Evolutionary conservation across 176 grass and related monocot species (phyloP).

Genomic region (Panicum miliaceum): DNA sequence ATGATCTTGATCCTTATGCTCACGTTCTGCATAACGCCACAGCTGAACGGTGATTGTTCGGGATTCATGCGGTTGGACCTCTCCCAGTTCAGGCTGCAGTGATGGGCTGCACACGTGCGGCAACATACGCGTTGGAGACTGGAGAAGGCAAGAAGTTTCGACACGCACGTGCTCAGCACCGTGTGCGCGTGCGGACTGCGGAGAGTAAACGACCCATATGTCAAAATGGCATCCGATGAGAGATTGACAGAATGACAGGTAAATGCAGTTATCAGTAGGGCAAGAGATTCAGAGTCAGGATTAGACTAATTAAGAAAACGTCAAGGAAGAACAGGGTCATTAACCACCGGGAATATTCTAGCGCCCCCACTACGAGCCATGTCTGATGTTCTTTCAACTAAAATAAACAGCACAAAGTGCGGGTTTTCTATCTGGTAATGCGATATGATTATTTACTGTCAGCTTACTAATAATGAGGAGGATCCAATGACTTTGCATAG

Average conservation of each 20-base stretch:
- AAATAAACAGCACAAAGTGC: constrained; percentile 26
- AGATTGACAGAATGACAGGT: neutral
- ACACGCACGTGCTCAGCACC: constrained; percentile 26
- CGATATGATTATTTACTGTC: constrained; percentile 29
- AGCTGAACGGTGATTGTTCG: neutral
- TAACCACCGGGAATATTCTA: constrained; percentile 22
- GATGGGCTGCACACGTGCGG: neutral
- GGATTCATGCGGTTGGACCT: neutral
- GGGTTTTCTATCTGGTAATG: constrained; percentile 21
- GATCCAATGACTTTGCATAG: constrained; percentile 37
- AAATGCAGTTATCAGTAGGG: constrained; percentile 1
- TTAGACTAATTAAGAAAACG: neutral
- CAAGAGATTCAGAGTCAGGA: neutral
- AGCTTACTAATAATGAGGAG: constrained; percentile 5
- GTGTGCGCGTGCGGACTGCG: constrained; percentile 2
- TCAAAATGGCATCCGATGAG: constrained; percentile 10
- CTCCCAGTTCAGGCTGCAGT: neutral
- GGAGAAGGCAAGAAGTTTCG: neutral
- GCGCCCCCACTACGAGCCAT: constrained; percentile 38
- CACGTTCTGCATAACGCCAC: neutral
- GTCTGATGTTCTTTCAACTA: constrained; percentile 19
- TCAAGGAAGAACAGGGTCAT: neutral
- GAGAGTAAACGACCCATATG: neutral
- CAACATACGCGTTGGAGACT: neutral
- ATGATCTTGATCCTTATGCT: too few species aligned